phyloP scores from a whole-genome alignment of 1,284 basidiomycete species.

The Wallemia mellicola region DNA sequence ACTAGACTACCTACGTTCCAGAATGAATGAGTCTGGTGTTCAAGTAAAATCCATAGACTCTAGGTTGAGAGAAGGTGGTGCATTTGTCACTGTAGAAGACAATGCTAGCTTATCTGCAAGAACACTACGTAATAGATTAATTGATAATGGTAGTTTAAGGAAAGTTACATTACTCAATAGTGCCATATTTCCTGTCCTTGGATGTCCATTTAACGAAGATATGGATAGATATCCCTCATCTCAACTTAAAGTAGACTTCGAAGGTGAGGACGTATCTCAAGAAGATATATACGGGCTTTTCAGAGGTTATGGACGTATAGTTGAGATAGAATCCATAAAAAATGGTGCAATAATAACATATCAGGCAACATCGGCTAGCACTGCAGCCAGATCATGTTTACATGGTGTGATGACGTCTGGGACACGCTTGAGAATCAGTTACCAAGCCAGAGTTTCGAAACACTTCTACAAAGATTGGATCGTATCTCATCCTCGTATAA shows the following conservation, averaged over 20 bases:
- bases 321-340: conserved; percentile 30
- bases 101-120: conserved; percentile 3
- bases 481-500: conserved; percentile 51
- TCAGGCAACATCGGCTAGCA: conserved; percentile 32
- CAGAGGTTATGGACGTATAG: conserved; percentile 52
- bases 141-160: background rate
- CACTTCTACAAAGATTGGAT: conserved; percentile 60
- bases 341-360: conserved; percentile 36
- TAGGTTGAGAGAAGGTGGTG: background rate
- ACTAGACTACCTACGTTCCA: background rate
- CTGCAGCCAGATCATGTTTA: conserved; percentile 13
- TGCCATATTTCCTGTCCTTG: conserved; percentile 4
- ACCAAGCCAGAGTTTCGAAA: conserved; percentile 41
- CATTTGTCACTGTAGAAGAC: background rate
- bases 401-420: conserved; percentile 10
- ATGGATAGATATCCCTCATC: conserved; percentile 48
- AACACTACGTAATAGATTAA: conserved; percentile 6
- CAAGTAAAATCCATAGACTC: conserved; percentile 4
- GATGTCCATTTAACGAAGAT: conserved; percentile 24
- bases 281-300: conserved; percentile 39
- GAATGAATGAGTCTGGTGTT: background rate
- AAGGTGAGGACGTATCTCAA: conserved; percentile 55
- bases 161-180: background rate
- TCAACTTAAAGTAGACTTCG: conserved; percentile 44
- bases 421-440: conserved; percentile 34